Evolutionary conservation across 2,329 filamentous ascomycete species (phyloP).

Genomic region (Aspergillus sp.): DNA sequence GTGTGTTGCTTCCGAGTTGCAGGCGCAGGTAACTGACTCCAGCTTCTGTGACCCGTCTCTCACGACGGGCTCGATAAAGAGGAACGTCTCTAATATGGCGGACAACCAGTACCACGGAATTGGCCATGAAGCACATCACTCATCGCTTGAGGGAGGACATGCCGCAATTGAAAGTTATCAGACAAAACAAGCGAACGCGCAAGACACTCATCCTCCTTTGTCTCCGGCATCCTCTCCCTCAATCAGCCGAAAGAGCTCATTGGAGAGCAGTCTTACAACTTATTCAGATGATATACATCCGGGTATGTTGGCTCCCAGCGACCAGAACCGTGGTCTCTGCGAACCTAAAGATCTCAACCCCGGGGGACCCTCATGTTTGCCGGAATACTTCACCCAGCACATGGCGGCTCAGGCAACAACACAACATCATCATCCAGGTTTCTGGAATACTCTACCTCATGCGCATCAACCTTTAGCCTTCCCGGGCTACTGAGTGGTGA

Average conservation of each 20-base stretch:
- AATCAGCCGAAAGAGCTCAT: constrained; percentile 16
- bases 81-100: constrained; percentile 3
- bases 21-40: constrained; percentile 6
- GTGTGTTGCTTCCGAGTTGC: constrained; percentile 14
- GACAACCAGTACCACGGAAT: neutral
- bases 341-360: constrained; percentile 9
- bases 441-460: constrained; percentile 13
- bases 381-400: constrained; percentile 19
- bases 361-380: constrained; percentile 8
- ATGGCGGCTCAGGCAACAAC: constrained; percentile 6
- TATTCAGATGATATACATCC: constrained; percentile 15
- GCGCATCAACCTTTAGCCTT: constrained; percentile 12
- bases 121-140: neutral
- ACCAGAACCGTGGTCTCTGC: constrained; percentile 3
- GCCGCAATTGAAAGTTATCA: neutral
- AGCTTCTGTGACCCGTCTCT: constrained; percentile 3
- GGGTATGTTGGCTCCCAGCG: constrained; percentile 11
- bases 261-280: constrained; percentile 15
- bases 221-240: constrained; percentile 16
- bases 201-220: constrained; percentile 7
- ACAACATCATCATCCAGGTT: constrained; percentile 2
- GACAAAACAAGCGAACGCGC: neutral
- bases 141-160: neutral
- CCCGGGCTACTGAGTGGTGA: constrained; percentile 9
- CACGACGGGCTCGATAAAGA: constrained; percentile 4